A percentile compares a stretch with the other conserved stretches of the same genome.
These are phyloP conservation scores for Pelagomonas calceolata DNA, from an alignment of 108 stramenopile species.

Conservation along the genomic window DNA sequence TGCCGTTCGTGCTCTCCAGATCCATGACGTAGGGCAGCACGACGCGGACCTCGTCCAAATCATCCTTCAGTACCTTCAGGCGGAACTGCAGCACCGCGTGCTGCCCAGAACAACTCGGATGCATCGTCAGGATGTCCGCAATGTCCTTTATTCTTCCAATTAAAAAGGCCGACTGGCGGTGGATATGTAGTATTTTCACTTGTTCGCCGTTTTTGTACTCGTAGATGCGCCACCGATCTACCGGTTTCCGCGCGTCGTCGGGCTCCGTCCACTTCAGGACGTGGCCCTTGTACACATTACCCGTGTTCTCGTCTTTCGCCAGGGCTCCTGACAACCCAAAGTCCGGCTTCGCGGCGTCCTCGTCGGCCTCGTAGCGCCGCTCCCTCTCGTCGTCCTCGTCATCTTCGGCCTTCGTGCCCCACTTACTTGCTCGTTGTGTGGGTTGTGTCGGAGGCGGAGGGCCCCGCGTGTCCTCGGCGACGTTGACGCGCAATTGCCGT, in stretches of 20 bases:
- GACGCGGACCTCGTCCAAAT: not conserved
- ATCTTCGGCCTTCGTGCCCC: no score
- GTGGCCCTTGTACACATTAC: constrained; percentile 80
- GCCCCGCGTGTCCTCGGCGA: constrained; percentile 26
- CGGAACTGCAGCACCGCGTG: constrained; percentile 97
- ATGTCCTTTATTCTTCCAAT: constrained; percentile 76
- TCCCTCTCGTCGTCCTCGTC: no score
- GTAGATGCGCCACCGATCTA: constrained; percentile 82
- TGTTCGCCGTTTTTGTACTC: constrained; percentile 56
- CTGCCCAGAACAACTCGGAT: constrained; percentile 74
- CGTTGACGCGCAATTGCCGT: constrained; percentile 68
- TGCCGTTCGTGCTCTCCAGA: constrained; percentile 88
- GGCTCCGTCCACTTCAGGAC: constrained; percentile 89
- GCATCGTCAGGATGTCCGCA: constrained; percentile 68
- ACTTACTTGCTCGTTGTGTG: no score
- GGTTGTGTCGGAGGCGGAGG: no score
- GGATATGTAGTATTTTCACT: constrained; percentile 63
- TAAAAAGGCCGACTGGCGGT: constrained; percentile 79
- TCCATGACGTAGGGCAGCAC: constrained; percentile 88
- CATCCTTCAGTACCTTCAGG: not conserved
- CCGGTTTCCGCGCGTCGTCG: constrained; percentile 75
- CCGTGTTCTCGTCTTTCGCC: constrained; percentile 66
- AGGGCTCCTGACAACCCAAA: constrained; percentile 92
- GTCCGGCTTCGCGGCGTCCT: constrained; percentile 51
- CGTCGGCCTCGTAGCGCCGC: not conserved